phyloP scores from a whole-genome alignment of 164 flowering plant species.

The Kingdonia uniflora region DNA sequence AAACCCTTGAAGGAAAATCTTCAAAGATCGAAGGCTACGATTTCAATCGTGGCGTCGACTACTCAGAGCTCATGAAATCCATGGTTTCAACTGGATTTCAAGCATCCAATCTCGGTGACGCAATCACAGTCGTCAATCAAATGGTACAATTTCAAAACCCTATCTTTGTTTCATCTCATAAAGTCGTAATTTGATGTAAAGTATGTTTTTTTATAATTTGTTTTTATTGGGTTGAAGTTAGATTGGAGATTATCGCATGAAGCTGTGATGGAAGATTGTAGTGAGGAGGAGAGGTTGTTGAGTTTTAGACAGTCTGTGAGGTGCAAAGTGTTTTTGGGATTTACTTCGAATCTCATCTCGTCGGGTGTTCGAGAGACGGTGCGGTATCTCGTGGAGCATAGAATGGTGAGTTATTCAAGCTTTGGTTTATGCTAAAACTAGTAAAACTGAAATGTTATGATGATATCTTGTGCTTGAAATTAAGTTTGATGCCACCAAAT shows the following conservation, averaged over 20 bases:
- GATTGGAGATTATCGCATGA: conserved; percentile 89
- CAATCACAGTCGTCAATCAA: conserved; percentile 59
- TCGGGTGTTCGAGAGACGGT: conserved; percentile 85
- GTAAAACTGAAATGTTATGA: too few species aligned
- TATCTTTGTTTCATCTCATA: not conserved
- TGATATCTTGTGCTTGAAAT: too few species aligned
- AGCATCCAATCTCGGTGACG: conserved; percentile 93
- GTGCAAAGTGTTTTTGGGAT: conserved; percentile 85
- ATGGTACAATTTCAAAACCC: conserved; percentile 41
- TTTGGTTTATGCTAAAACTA: not conserved
- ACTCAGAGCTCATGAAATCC: conserved; percentile 49
- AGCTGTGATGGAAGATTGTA: conserved; percentile 38
- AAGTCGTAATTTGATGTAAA: not conserved
- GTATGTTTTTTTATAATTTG: not conserved
- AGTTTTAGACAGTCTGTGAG: conserved; percentile 44
- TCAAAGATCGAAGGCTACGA: conserved; percentile 69
- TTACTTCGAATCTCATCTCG: conserved; percentile 85
- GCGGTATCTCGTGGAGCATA: conserved; percentile 83
- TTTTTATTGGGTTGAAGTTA: conserved; percentile 30
- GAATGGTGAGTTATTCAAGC: conserved; percentile 47
- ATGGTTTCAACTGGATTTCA: conserved; percentile 78
- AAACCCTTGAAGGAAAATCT: conserved; percentile 43
- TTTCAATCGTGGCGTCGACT: conserved; percentile 71
- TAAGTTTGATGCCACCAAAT: too few species aligned
- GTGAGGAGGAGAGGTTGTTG: conserved; percentile 48